These are phyloP conservation scores for Tolypocladium guangdongense DNA, from an alignment of 2,329 filamentous ascomycete species.

Conservation along the genomic window DNA sequence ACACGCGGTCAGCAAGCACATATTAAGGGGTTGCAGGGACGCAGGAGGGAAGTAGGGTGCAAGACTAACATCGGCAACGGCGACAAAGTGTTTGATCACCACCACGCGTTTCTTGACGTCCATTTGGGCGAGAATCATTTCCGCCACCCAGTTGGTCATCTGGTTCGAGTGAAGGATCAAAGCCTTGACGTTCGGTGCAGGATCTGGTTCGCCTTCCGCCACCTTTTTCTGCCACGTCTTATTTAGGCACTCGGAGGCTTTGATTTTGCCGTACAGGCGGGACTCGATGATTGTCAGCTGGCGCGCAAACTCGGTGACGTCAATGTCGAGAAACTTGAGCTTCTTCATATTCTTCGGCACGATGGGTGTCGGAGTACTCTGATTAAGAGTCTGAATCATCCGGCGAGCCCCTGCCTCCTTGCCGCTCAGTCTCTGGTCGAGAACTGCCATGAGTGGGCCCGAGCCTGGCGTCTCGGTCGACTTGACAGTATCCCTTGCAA, in stretches of 20 bases:
- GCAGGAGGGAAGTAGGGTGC: background rate
- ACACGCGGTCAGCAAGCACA: constrained; percentile 7
- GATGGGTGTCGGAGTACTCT: constrained; percentile 75
- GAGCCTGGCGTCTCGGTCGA: constrained; percentile 89
- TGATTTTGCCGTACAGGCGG: constrained; percentile 88
- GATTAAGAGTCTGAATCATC: constrained; percentile 75
- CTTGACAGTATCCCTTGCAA: constrained; percentile 85
- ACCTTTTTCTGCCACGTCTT: constrained; percentile 99
- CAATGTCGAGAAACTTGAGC: constrained; percentile 95
- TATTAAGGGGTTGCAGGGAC: no score
- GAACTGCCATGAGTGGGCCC: constrained; percentile 68
- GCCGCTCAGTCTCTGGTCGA: constrained; percentile 80
- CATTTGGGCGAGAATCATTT: constrained; percentile 93
- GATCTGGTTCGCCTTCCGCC: constrained; percentile 67
- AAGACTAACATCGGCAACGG: constrained; percentile 77
- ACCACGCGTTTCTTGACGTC: constrained; percentile 94
- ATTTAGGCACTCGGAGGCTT: constrained; percentile 89
- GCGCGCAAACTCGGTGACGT: constrained; percentile 90
- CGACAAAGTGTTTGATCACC: constrained; percentile 96
- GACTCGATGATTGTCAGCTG: constrained; percentile 97
- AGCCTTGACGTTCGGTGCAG: constrained; percentile 88
- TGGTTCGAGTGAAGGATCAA: constrained; percentile 97
- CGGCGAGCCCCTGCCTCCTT: constrained; percentile 80
- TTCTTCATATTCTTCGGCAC: constrained; percentile 99
- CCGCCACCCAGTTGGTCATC: constrained; percentile 97